Percentiles rank a stretch among this genome's conserved stretches.
Conservation (phyloP, 805 yeast genomes). For the Yarrowia alimentaria region DNA sequence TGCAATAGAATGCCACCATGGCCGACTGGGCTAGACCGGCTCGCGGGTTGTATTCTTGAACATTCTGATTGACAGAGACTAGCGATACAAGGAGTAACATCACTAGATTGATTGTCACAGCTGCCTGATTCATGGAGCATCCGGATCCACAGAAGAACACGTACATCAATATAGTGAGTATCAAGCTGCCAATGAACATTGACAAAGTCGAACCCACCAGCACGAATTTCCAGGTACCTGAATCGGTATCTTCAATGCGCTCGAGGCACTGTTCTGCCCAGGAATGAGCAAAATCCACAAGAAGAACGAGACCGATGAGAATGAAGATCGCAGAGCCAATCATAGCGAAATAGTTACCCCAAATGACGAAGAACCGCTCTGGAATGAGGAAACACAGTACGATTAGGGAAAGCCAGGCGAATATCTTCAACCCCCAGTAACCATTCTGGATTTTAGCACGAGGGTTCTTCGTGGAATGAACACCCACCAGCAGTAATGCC, state of each 20-base stretch:
- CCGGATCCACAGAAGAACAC: slow-evolving; percentile 76
- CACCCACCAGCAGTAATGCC: slow-evolving; percentile 67
- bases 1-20: slow-evolving; percentile 91
- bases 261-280: slow-evolving; percentile 97
- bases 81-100: slow-evolving; percentile 62
- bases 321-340: slow-evolving; percentile 80
- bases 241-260: slow-evolving; percentile 77
- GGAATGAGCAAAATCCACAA: slow-evolving; percentile 96
- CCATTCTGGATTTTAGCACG: slow-evolving; percentile 87
- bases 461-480: slow-evolving; percentile 72
- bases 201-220: slow-evolving; percentile 81
- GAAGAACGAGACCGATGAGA: slow-evolving; percentile 80
- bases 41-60: slow-evolving; percentile 90
- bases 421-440: slow-evolving; percentile 77
- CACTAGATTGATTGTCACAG: slow-evolving; percentile 73
- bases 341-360: slow-evolving; percentile 89
- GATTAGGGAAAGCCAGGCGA: slow-evolving; percentile 56
- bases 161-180: slow-evolving; percentile 76
- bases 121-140: slow-evolving; percentile 86
- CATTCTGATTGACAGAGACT: slow-evolving; percentile 72
- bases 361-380: slow-evolving; percentile 77
- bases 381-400: slow-evolving; percentile 75
- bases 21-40: slow-evolving; percentile 97
- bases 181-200: slow-evolving; percentile 75
- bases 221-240: slow-evolving; percentile 69